Evolutionary conservation across 305 asterid genomes (phyloP), one percentile per base, ranked within the genome.

Genomic region (Stenogyne calaminthoides): DNA sequence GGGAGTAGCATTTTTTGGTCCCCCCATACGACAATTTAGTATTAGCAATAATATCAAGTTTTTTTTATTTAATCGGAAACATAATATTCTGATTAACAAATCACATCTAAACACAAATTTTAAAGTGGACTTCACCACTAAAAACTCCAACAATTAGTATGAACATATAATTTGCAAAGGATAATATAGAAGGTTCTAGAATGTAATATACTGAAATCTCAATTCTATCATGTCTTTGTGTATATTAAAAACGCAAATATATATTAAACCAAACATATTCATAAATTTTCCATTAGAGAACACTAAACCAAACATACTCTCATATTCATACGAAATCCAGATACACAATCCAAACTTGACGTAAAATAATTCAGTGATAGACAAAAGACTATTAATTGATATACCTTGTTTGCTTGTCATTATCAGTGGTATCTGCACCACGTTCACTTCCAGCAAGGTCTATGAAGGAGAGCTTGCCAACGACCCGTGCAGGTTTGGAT

Each of bases 391-490:
- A 40, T 1, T 29, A 15, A 61, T 67, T 25, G 55, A 64, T 56
- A 32, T 81, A 93, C 98, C 99, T 91, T 18, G 99, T 95, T 83
- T 91, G 98, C 82, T 91, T 95, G 82, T 95, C 98, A 78, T 93
- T 95, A 57, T 95, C 99, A 37, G 99, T 95, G 34, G 99, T 95
- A 81, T 95, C 99, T 14, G 99, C 99, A 79, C 99, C 99, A 70
- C 99, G 98, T 76, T 95, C 99, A 80, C 99, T 95, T 76, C 99
- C 99, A 59, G 99, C 99, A 80, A 95, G 99, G 82, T 95, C 99
- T 52, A 95, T 95, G 83, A 95, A 95, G 76, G 99, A 95, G 81
- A 95, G 95, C 77, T 95, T 95, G 57, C 99, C 99, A 84, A 95
- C 88, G 22, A 87, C 86, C 70, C 96, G 86, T 54, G 96, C 85